Conservation (phyloP, 306 rosid genomes). For the Castanopsis chinensis region DNA sequence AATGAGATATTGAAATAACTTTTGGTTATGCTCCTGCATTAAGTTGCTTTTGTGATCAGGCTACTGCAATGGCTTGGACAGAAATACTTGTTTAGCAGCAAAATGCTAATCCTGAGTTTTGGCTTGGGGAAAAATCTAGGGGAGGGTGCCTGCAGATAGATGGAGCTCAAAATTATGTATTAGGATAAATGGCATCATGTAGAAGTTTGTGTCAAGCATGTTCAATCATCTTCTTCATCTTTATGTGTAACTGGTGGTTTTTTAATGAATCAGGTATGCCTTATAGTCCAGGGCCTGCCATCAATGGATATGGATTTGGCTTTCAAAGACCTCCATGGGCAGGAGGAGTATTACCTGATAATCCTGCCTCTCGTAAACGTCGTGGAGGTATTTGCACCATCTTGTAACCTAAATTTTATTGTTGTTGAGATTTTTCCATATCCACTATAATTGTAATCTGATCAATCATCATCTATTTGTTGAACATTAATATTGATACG, state of each 20-base stretch:
- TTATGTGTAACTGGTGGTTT: conserved; percentile 1
- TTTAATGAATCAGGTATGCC: conserved; percentile 30
- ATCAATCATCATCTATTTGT: neutral
- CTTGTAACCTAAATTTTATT: neutral
- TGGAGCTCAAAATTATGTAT: neutral
- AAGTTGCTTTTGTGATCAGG: neutral
- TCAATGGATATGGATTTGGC: conserved; percentile 39
- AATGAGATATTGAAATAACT: too few species aligned
- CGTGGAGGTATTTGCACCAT: conserved; percentile 38
- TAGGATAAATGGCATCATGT: neutral
- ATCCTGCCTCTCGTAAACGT: conserved; percentile 47
- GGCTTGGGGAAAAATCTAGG: neutral
- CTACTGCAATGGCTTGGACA: neutral
- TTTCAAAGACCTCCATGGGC: conserved; percentile 43
- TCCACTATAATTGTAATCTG: neutral
- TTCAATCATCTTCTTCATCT: neutral
- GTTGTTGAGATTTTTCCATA: neutral
- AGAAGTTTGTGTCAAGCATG: neutral
- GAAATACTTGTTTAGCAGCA: neutral
- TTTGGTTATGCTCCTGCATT: too few species aligned
- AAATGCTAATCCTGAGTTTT: neutral
- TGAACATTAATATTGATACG: neutral
- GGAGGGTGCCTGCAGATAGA: neutral
- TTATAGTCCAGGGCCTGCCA: conserved; percentile 32
- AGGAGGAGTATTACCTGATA: conserved; percentile 27